Base-by-base conservation (phyloP, 2,329 filamentous ascomycete species). In the Madurella mycetomatis region DNA sequence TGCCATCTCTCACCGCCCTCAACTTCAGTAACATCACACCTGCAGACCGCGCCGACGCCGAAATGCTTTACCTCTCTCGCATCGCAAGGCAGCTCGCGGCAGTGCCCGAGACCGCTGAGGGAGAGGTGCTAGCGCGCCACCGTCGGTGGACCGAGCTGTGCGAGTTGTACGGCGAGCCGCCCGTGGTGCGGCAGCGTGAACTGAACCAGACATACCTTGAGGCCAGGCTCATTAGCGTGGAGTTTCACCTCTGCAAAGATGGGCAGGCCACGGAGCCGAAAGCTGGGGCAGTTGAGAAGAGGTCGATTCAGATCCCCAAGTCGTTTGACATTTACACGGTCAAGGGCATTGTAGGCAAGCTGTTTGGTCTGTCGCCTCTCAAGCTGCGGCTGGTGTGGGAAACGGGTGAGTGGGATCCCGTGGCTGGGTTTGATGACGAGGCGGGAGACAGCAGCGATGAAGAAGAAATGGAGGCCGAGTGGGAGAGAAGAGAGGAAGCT, bases 11-110 rank as follows among this genome's bases (percentile, higher is more conserved):
- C 9, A 79, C 79, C 50, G 77, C 76, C 1, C 78, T 96, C 31
- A 94, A 94, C 67, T 90, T 88, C 67, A 85, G 84, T 58, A 73
- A 75, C 15, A 85, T 97, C 62, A 85, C 84, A 0, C 63, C 76
- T 1, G 82, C 86, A 41, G 92, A 97, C 68, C 84, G 92, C 16
- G 78, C 83, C 51, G 94, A 97, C 65, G 91, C 91, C 4, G 94
- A 97, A 64, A 86, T 92, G 65, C 99, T 95, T 69, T 99, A 99
- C 69, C 82, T 97, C 11, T 89, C 86, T 0, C 82, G 88, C 51
- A 94, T 96, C 54, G 88, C 82, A 11, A 85, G 84, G 58, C 88
- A 94, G 66, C 75, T 96, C 40, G 79, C 84, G 1, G 73, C 77
- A 3, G 79, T 83, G 0, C 73, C 82, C 0, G 77, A 82, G 53